Base-by-base conservation (phyloP, 1,139 yeast species). In the Nadsonia starkeyi-henricii region DNA sequence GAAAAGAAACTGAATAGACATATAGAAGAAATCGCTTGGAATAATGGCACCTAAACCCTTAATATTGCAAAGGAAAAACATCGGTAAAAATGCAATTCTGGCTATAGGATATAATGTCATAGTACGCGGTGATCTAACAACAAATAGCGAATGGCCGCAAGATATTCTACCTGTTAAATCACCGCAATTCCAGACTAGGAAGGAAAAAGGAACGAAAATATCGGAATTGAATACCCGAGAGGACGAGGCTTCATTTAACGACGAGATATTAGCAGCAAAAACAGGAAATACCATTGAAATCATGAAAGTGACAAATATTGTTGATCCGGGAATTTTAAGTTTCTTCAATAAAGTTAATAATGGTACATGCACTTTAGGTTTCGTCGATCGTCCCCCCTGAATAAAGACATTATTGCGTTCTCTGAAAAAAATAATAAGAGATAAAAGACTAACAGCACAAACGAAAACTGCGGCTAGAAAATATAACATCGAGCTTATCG, bases 141-240 rank as follows among this genome's bases (percentile, higher is more conserved):
- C 48, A 26, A 51, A 44, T 42, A 21, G 28, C 18, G 67, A 64
- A 43, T 58, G 57, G 1, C 85, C 79, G 70, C 95, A 80, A 2
- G 78, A 54, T 8, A 86, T 62, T 42, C 98, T 70, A 1, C 96
- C 97, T 2, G 70, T 59, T 21, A 91, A 70, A 61, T 91, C 98
- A 13, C 98, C 98, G 19, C 78, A 53, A 62, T 91, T 91, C 98
- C 98, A 91, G 8, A 80, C 62, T 37, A 91, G 69, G 60, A 82
- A 86, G 1, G 85, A 79, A 49, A 86, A 65, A 1, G 97, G 96
- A 20, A 85, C 75, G 60, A 71, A 91, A 7, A 80, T 44, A 23
- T 53, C 68, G 49, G 68, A 69, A 50, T 15, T 33, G 39, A 33
- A 33, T 9, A 33, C 17, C 12, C 39, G 15, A 12, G 39, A 72